Evolutionary conservation across 202 grass and related monocot genomes (phyloP).

Genomic region (Cymbopogon flexuosus): DNA sequence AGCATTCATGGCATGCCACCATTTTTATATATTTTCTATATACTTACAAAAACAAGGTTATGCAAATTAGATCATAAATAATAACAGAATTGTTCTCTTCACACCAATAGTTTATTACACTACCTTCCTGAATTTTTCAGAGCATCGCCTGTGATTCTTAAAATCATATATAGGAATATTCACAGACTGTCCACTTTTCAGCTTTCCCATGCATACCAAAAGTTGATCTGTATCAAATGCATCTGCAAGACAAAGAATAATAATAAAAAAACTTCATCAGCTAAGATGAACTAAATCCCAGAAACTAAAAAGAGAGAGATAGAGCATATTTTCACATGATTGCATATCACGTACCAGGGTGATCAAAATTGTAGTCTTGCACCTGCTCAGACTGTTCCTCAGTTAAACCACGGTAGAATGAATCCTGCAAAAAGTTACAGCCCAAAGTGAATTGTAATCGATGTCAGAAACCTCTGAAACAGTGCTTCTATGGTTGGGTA

Average conservation of each 20-base stretch:
- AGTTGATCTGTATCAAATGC: conserved; percentile 91
- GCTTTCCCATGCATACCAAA: conserved; percentile 80
- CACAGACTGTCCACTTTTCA: conserved; percentile 70
- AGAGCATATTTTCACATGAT: neutral
- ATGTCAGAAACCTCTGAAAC: neutral
- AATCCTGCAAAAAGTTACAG: conserved; percentile 65
- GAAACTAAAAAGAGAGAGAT: neutral
- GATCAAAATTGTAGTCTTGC: conserved; percentile 96
- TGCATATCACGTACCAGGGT: conserved; percentile 69
- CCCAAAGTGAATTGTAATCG: neutral
- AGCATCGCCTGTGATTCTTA: conserved; percentile 79
- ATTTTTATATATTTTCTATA: neutral
- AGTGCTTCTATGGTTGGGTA: neutral
- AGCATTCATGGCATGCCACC: neutral
- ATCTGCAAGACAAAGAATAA: conserved; percentile 45
- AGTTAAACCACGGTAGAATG: conserved; percentile 84
- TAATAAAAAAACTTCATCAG: neutral
- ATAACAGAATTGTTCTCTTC: neutral
- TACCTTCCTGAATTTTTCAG: conserved; percentile 93
- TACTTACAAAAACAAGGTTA: conserved; percentile 9
- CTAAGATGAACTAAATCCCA: neutral
- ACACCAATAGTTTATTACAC: conserved; percentile 12
- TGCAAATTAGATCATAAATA: conserved; percentile 13
- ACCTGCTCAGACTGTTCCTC: conserved; percentile 65
- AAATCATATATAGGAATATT: conserved; percentile 99